Conservation (phyloP, 805 yeast genomes). For the Starmerella bombi region DNA sequence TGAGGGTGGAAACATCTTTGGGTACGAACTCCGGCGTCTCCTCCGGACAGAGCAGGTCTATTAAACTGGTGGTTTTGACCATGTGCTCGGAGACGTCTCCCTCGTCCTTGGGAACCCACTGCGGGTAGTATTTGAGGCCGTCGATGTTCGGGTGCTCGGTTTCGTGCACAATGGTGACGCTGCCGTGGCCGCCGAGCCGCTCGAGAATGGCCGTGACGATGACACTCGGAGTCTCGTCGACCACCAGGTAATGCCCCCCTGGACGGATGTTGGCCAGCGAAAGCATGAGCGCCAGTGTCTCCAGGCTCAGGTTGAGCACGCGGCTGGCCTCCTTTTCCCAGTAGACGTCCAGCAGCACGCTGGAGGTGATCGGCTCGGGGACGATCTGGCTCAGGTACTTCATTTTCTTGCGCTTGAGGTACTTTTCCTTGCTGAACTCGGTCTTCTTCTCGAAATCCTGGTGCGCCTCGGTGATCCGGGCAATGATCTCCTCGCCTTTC, state of each 20-base stretch:
- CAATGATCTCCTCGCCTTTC: constrained; percentile 69
- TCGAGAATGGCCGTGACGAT: constrained; percentile 74
- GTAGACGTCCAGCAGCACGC: constrained; percentile 58
- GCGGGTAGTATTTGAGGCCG: constrained; percentile 44
- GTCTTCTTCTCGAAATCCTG: constrained; percentile 82
- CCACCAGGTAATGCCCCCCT: constrained; percentile 75
- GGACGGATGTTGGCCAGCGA: constrained; percentile 72
- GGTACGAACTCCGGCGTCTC: constrained; percentile 34
- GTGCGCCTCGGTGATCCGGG: constrained; percentile 70
- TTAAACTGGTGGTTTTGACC: constrained; percentile 57
- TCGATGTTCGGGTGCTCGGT: constrained; percentile 83
- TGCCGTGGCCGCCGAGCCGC: constrained; percentile 65
- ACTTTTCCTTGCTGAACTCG: constrained; percentile 78
- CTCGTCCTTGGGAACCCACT: constrained; percentile 15
- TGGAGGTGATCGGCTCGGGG: constrained; percentile 59
- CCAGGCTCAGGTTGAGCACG: constrained; percentile 73
- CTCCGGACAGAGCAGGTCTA: constrained; percentile 76
- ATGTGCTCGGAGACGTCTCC: constrained; percentile 28
- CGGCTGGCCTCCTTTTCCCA: constrained; percentile 61
- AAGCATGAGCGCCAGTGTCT: constrained; percentile 64
- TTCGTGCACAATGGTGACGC: constrained; percentile 68
- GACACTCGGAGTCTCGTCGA: constrained; percentile 95
- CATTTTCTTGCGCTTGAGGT: constrained; percentile 78
- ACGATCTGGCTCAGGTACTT: constrained; percentile 80
- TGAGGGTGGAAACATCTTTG: constrained; percentile 42